These are phyloP conservation scores for Calonectria honghensis DNA, from an alignment of 2,329 filamentous ascomycete species.

Conservation along the genomic window DNA sequence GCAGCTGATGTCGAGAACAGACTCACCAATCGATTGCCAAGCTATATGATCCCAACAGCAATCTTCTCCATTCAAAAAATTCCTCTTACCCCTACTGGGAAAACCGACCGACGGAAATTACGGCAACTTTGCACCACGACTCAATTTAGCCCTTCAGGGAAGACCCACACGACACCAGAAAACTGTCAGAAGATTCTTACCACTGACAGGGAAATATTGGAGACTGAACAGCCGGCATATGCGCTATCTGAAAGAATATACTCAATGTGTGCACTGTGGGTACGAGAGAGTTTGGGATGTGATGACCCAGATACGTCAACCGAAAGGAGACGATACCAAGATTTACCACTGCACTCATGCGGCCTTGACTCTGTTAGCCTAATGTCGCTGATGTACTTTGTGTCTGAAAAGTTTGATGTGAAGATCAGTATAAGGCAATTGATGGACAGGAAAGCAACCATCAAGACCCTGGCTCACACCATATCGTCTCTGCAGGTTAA, in stretches of 20 bases:
- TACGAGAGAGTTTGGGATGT: not conserved
- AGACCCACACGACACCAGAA: not conserved
- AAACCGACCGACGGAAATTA: constrained; percentile 39
- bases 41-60: constrained; percentile 48
- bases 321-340: not conserved
- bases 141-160: not conserved
- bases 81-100: constrained; percentile 44
- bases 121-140: constrained; percentile 23
- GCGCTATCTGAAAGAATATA: not conserved
- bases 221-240: not conserved
- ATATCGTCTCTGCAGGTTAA: not conserved
- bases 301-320: not conserved
- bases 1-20: not conserved
- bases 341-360: not conserved
- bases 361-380: constrained; percentile 14
- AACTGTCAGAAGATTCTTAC: too few species aligned
- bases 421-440: not conserved
- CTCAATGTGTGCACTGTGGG: constrained; percentile 3
- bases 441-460: not conserved
- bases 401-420: not conserved
- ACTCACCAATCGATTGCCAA: constrained; percentile 36
- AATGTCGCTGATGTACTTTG: constrained; percentile 5
- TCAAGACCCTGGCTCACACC: not conserved
- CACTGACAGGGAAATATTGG: not conserved
- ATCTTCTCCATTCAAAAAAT: constrained; percentile 40